Evolutionary conservation across 352 stramenopile genomes (phyloP), one percentile per base, ranked within the genome.

Genomic region (Phytophthora sp.): DNA sequence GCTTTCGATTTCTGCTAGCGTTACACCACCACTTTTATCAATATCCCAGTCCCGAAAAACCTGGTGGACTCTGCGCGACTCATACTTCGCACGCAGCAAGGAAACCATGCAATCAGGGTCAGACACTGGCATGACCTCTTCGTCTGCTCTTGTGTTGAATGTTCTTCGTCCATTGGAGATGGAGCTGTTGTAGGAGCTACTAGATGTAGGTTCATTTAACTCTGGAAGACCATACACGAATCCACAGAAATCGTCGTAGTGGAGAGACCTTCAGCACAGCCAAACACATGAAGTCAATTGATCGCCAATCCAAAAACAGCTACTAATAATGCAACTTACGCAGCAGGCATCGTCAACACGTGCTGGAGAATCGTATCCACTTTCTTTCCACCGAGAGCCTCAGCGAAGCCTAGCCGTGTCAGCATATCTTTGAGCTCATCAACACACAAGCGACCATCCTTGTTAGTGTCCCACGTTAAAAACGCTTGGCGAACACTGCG

Each of bases 11-110:
- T 89, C 79, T 7, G 53, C 21, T 23, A 81, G 27, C 13, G 66
- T 83, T 23, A 89, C 72, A 18, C 54, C 65, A 20, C 79, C 77
- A 56, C 76, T 77, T 62, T 84, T 85, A 56, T 89, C 72, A 3
- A 68, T 60, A 17, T 89, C 79, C 79, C 79, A 89, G 62, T 84
- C 69, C 10, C 77, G 77, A 53, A 89, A 89, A 3, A 82, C 67
- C 23, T 76, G 61, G n/a, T 74, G 67, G 4, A 84, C 48, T 56
- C 59, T 62, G 20, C 59, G 54, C 5, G 55, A 58, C 35, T 80
- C 70, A 50, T 87, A 89, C 28, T 89, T 89, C 34, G 69, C 66
- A 1, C 77, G 67, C 15, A 89, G 35, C 6, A 89, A 43, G 9
- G 73, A 75, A 26, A 84, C 46, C 1, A 86, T 73, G 21, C 69